phyloP scores from a whole-genome alignment of 768 basidiomycete species.

The Amylocystis lapponica region DNA sequence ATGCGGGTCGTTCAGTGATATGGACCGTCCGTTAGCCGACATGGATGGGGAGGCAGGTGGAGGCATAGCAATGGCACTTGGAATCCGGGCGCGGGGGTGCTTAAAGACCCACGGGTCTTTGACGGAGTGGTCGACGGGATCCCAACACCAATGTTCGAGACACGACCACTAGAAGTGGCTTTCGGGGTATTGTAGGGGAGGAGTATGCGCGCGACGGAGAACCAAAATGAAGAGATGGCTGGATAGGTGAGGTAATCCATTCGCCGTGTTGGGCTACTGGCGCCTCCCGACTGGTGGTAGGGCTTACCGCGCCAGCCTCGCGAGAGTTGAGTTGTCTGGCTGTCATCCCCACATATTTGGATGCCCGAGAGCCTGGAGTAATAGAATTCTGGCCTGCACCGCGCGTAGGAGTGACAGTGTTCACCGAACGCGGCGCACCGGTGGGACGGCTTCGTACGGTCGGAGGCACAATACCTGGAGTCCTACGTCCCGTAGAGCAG shows the following conservation, averaged over 20 bases:
- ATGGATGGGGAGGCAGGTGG: slow-evolving; percentile 63
- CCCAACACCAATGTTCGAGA: slow-evolving; percentile 31
- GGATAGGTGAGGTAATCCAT: slow-evolving; percentile 13
- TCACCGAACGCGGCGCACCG: neutral
- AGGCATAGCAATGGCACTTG: slow-evolving; percentile 76
- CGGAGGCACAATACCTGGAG: slow-evolving; percentile 14
- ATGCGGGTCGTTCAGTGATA: slow-evolving; percentile 31
- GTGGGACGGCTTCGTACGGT: slow-evolving; percentile 13
- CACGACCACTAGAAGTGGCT: slow-evolving; percentile 33
- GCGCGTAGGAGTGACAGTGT: slow-evolving; percentile 21
- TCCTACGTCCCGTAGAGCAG: slow-evolving; percentile 18
- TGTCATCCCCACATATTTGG: slow-evolving; percentile 79
- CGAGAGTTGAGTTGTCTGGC: slow-evolving; percentile 70
- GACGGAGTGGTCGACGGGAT: slow-evolving; percentile 37
- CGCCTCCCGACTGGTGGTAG: slow-evolving; percentile 9
- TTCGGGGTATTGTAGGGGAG: slow-evolving; percentile 73
- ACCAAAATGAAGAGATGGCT: slow-evolving; percentile 22
- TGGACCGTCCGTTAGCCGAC: slow-evolving; percentile 29
- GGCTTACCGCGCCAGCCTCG: slow-evolving; percentile 17
- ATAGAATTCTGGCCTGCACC: slow-evolving; percentile 37
- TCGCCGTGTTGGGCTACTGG: slow-evolving; percentile 17
- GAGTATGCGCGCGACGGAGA: slow-evolving; percentile 26
- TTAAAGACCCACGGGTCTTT: slow-evolving; percentile 30
- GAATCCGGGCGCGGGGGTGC: slow-evolving; percentile 62
- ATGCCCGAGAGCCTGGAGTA: slow-evolving; percentile 80